A percentile compares a stretch with the other conserved stretches of the same genome.
Evolutionary conservation across 179 eudicot species (phyloP).

Genomic region (Silene coronaria): DNA sequence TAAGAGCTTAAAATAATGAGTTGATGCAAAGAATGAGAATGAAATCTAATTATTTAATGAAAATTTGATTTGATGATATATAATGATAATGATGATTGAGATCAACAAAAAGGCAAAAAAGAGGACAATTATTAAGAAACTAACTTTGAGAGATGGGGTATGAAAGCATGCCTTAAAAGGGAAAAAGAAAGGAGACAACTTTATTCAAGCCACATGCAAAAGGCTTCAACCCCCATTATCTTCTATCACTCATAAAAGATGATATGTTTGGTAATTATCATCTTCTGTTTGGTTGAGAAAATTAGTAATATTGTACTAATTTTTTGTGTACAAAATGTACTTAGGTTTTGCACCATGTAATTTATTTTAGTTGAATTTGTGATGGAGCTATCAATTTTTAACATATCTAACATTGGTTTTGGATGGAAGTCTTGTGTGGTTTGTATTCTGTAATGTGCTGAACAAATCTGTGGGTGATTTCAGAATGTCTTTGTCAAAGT

Average conservation of each 20-base stretch:
- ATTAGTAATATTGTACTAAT: not conserved
- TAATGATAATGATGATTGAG: not conserved
- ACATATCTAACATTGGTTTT: not conserved
- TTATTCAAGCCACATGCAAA: slow-evolving; percentile 28
- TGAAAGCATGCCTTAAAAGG: slow-evolving; percentile 26
- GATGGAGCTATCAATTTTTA: not conserved
- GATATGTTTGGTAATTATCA: slow-evolving; percentile 9
- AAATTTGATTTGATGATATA: not conserved
- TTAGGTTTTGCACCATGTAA: slow-evolving; percentile 16
- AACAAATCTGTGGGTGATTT: not conserved
- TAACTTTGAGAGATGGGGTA: slow-evolving; percentile 20
- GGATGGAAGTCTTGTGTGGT: not conserved
- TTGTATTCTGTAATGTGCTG: not conserved
- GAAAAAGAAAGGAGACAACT: slow-evolving; percentile 26
- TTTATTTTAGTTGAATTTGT: not conserved
- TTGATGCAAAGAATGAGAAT: not conserved
- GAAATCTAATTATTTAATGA: slow-evolving; percentile 4
- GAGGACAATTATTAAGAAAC: slow-evolving; percentile 14
- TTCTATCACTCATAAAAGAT: slow-evolving; percentile 13
- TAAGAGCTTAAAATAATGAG: not conserved
- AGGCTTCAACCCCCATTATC: slow-evolving; percentile 16
- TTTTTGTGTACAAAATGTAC: too few species aligned
- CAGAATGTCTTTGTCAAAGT: not conserved
- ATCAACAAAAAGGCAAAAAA: not conserved
- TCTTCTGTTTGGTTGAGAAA: slow-evolving; percentile 17